Conservation (phyloP, 345 rosid genomes). For the thale cress (Arabidopsis thaliana) region DNA sequence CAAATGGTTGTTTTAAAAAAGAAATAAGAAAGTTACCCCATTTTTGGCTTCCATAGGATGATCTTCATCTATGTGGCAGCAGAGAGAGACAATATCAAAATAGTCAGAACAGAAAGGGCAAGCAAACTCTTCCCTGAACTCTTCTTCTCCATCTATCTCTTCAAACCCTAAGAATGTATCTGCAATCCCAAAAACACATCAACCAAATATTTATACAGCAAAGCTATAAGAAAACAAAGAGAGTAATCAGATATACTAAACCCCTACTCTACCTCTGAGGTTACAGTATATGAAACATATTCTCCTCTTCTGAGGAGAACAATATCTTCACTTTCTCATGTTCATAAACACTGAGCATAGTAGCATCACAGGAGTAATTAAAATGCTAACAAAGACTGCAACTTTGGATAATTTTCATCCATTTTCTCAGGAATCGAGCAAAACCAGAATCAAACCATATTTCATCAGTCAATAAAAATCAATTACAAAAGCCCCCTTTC, state of each 20-base stretch:
- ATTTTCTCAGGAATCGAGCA: conserved; percentile 27
- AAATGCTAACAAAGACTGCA: conserved; percentile 13
- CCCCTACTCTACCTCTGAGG: background rate
- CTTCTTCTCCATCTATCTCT: conserved; percentile 89
- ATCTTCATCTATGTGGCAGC: conserved; percentile 91
- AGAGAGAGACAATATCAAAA: conserved; percentile 87
- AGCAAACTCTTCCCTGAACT: conserved; percentile 87
- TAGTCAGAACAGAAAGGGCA: conserved; percentile 94
- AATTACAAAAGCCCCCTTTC: background rate
- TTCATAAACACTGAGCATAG: background rate
- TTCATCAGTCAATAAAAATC: background rate
- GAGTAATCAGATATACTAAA: background rate
- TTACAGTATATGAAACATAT: background rate
- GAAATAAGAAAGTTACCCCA: conserved; percentile 57
- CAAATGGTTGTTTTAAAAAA: background rate
- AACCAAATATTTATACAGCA: background rate
- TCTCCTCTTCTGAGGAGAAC: background rate
- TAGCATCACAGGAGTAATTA: conserved; percentile 14
- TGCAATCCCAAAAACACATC: conserved; percentile 50
- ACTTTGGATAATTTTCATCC: background rate
- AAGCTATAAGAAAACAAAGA: background rate
- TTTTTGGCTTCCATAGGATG: conserved; percentile 85
- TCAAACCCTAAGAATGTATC: conserved; percentile 84
- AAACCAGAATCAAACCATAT: background rate
- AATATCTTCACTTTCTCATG: background rate